Evolutionary conservation across 371 early-diverging fungal species (phyloP).

Genomic region (Mortierella sp.): DNA sequence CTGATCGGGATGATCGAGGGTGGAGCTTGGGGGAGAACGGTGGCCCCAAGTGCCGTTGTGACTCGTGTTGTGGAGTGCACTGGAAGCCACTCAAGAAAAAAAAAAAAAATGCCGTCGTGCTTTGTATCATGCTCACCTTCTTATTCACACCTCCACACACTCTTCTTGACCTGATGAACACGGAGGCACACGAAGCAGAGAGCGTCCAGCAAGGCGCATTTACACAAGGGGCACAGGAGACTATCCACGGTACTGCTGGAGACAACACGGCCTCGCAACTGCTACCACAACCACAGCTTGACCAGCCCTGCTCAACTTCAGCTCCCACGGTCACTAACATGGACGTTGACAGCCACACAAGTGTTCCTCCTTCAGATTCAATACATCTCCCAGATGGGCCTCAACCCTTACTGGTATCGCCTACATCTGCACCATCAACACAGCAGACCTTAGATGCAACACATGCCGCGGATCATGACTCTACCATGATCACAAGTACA

Average conservation of each 20-base stretch:
- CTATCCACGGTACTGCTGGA: neutral
- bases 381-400: neutral
- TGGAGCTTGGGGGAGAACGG: neutral
- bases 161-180: constrained; percentile 7
- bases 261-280: neutral
- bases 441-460: neutral
- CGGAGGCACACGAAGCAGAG: constrained; percentile 2
- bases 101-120: constrained; percentile 1
- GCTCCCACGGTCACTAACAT: constrained; percentile 10
- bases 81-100: constrained; percentile 23
- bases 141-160: neutral
- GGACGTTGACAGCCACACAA: constrained; percentile 40
- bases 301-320: neutral
- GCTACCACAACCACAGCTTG: constrained; percentile 1
- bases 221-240: constrained; percentile 9
- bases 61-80: constrained; percentile 21
- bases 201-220: constrained; percentile 9
- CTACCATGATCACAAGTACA: neutral
- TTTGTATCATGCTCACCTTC: neutral
- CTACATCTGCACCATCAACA: neutral
- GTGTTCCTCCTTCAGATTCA: neutral
- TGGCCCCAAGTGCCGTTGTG: constrained; percentile 6
- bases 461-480: neutral
- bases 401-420: neutral
- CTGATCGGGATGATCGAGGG: neutral